Base-by-base conservation (phyloP, 345 rosid species). In the Moricandia arvensis region DNA sequence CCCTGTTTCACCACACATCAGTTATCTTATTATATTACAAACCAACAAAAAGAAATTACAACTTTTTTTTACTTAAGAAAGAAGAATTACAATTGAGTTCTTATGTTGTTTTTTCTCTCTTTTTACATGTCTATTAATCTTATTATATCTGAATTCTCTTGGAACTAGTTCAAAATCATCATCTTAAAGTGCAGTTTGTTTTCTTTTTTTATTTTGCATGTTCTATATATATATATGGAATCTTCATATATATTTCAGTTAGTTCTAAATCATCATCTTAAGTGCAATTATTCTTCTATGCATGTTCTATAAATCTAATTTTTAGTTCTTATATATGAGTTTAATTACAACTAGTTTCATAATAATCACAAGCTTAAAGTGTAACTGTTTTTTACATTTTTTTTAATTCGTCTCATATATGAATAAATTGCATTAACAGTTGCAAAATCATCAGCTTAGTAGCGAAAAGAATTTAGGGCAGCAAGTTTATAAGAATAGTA, bases 1-100 rank as follows among this genome's bases (percentile, higher is more conserved):
- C 98, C 98, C 98, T 94, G 85, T 35, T 17, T 11, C 49, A 72
- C 13, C 70, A 60, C 68, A 58, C 59, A 66, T 55, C 63, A 65
- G 63, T 34, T 15, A 64, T 9, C 15, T 73, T 8, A 21, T 8
- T 8, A 54, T 74, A 18, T 58, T 26, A 11, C 68, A 59, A 59
- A 68, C 61, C 60, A 21, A 43, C 66, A 18, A 45, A 45, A 55
- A 21, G 3, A 33, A 12, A n/a, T 10, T 9, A 8, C 29, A 65
- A n/a, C n/a, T n/a, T n/a, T n/a, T n/a, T n/a, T n/a, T n/a, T n/a
- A n/a, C n/a, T n/a, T n/a, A n/a, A n/a, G n/a, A n/a, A n/a, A n/a
- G n/a, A n/a, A n/a, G n/a, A n/a, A n/a, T n/a, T n/a, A n/a, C n/a
- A n/a, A n/a, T n/a, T n/a, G n/a, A n/a, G n/a, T n/a, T n/a, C n/a